These are phyloP conservation scores for Antitrichia curtipendula DNA, from an alignment of 225 moss, liverwort and hornwort species.

Conservation along the genomic window DNA sequence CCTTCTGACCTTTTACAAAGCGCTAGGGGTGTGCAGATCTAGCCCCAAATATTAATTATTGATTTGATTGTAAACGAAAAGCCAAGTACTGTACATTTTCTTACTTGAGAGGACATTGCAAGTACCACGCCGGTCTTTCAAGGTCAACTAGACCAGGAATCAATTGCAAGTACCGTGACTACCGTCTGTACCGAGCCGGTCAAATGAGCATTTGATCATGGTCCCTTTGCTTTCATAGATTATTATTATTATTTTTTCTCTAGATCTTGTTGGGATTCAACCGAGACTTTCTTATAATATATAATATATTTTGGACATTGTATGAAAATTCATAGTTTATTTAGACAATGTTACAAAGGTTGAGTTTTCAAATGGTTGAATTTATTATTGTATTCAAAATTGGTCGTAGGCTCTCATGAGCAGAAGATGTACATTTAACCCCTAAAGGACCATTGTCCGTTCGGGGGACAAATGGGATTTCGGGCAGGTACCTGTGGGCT, in stretches of 20 bases:
- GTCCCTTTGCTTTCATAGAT: too few species aligned
- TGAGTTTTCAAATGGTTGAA: not conserved
- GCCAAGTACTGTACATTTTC: not conserved
- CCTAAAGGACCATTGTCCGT: too few species aligned
- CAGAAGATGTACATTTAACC: not conserved
- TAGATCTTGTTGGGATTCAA: too few species aligned
- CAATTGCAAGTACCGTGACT: not conserved
- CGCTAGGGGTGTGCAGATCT: not conserved
- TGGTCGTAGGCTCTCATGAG: not conserved
- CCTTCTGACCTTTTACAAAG: not conserved
- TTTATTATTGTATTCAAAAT: not conserved
- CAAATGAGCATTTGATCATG: not conserved
- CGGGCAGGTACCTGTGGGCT: too few species aligned
- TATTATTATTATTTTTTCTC: too few species aligned
- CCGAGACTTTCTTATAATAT: too few species aligned
- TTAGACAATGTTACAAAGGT: not conserved
- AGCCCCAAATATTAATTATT: not conserved
- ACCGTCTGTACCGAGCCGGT: too few species aligned
- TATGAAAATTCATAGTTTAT: not conserved
- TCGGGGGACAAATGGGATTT: too few species aligned
- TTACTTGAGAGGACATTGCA: not conserved
- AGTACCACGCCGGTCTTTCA: not conserved
- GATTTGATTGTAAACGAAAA: not conserved
- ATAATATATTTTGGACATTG: not conserved
- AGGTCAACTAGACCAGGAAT: not conserved